Evolutionary conservation across 164 flowering plant species (phyloP).

Genomic region (Sextonia rubra): DNA sequence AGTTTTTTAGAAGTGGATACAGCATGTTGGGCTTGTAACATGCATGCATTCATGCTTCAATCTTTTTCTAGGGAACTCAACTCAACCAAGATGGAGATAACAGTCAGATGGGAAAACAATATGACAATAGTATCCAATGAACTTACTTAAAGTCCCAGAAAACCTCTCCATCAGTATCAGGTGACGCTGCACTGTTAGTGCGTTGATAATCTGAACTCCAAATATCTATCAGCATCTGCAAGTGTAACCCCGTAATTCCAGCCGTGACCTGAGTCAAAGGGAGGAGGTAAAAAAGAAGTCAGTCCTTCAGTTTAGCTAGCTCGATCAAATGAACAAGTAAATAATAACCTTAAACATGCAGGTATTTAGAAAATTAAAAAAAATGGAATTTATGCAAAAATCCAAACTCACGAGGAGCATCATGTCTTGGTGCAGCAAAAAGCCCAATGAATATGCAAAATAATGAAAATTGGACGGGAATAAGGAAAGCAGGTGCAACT

Average conservation of each 20-base stretch:
- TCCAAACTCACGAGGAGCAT: constrained; percentile 53
- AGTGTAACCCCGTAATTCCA: constrained; percentile 88
- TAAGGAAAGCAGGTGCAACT: constrained; percentile 94
- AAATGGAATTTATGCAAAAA: not conserved
- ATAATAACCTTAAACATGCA: not conserved
- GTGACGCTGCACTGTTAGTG: constrained; percentile 82
- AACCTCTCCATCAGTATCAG: constrained; percentile 67
- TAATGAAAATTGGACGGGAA: constrained; percentile 85
- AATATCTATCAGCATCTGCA: constrained; percentile 62
- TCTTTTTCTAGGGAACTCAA: no score
- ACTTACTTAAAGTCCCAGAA: constrained; percentile 87
- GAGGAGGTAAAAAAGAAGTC: not conserved
- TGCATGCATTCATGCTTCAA: no score
- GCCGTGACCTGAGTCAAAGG: constrained; percentile 32
- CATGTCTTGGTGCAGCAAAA: constrained; percentile 46
- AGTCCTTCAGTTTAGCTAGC: not conserved
- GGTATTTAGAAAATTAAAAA: no score
- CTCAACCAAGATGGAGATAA: no score
- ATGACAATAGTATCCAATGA: not conserved
- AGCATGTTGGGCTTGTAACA: no score
- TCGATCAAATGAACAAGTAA: not conserved
- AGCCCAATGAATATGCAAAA: constrained; percentile 84
- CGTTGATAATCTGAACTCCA: constrained; percentile 82
- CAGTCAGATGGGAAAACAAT: no score
- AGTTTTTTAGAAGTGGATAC: no score